These are phyloP conservation scores for Mortierella alpina DNA, from an alignment of 192 early-diverging fungal genomes.

Conservation along the genomic window DNA sequence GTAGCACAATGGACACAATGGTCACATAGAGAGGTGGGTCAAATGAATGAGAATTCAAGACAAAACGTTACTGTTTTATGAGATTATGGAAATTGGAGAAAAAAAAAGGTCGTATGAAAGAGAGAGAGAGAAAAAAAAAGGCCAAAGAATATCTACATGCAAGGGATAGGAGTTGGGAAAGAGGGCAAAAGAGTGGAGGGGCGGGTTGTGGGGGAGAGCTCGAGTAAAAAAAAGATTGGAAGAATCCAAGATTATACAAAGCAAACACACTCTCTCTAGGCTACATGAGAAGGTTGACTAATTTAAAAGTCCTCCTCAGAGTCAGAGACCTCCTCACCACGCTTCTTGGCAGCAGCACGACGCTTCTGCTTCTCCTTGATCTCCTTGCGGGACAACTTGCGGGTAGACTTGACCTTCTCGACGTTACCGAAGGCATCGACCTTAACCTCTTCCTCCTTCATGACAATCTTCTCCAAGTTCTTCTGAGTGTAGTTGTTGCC, in stretches of 20 bases:
- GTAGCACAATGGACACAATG: too few species aligned
- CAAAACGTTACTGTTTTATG: too few species aligned
- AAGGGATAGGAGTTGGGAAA: background rate
- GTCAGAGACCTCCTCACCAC: constrained; percentile 64
- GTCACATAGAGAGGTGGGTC: too few species aligned
- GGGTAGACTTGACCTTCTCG: constrained; percentile 75
- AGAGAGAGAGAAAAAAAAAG: constrained; percentile 7
- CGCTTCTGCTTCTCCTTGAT: constrained; percentile 69
- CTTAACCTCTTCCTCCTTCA: constrained; percentile 60
- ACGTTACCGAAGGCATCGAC: constrained; percentile 84
- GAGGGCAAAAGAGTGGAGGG: background rate
- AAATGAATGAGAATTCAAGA: too few species aligned
- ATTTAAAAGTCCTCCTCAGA: constrained; percentile 61
- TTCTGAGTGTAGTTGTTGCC: constrained; percentile 66
- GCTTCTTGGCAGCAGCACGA: constrained; percentile 65
- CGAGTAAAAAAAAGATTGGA: background rate
- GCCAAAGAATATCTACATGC: constrained; percentile 4
- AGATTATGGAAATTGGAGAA: background rate
- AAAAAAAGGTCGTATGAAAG: constrained; percentile 10
- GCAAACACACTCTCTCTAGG: background rate
- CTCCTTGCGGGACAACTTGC: constrained; percentile 64
- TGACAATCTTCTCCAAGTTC: constrained; percentile 57
- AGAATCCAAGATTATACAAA: background rate
- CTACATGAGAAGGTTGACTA: background rate
- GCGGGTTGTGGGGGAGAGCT: background rate